These are phyloP conservation scores for Tylopilus subfusipes DNA, from an alignment of 768 basidiomycete species.

Conservation along the genomic window DNA sequence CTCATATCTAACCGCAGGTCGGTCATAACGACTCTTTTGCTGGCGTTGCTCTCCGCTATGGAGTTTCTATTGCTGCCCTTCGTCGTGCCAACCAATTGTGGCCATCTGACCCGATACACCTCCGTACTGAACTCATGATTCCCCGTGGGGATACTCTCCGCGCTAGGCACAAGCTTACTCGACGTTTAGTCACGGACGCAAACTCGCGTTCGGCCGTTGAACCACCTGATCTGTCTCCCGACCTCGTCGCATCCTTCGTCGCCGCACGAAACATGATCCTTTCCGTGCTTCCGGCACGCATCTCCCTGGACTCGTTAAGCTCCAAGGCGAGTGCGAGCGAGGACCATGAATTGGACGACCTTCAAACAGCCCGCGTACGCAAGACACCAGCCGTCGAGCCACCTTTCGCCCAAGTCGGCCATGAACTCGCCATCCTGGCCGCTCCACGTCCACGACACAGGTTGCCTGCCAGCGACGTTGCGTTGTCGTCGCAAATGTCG, in stretches of 20 bases:
- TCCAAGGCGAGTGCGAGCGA: slow-evolving; percentile 27
- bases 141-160: slow-evolving; percentile 37
- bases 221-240: slow-evolving; percentile 4
- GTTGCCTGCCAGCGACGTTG: neutral
- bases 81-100: slow-evolving; percentile 90
- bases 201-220: neutral
- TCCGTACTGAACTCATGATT: slow-evolving; percentile 78
- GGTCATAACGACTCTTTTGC: slow-evolving; percentile 74
- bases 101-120: slow-evolving; percentile 88
- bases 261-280: slow-evolving; percentile 21
- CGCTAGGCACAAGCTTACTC: slow-evolving; percentile 1
- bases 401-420: slow-evolving; percentile 2
- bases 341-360: slow-evolving; percentile 27
- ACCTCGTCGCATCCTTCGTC: slow-evolving; percentile 14
- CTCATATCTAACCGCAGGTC: slow-evolving; percentile 44
- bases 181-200: neutral
- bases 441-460: neutral
- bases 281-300: slow-evolving; percentile 26
- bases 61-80: slow-evolving; percentile 76
- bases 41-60: slow-evolving; percentile 86
- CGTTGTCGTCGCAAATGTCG: neutral
- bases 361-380: slow-evolving; percentile 1
- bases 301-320: slow-evolving; percentile 30
- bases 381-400: neutral
- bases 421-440: slow-evolving; percentile 17